A percentile compares a stretch with the other conserved stretches of the same genome.
Conservation (phyloP, 2,329 filamentous ascomycete genomes). For the Trichothecium roseum region DNA sequence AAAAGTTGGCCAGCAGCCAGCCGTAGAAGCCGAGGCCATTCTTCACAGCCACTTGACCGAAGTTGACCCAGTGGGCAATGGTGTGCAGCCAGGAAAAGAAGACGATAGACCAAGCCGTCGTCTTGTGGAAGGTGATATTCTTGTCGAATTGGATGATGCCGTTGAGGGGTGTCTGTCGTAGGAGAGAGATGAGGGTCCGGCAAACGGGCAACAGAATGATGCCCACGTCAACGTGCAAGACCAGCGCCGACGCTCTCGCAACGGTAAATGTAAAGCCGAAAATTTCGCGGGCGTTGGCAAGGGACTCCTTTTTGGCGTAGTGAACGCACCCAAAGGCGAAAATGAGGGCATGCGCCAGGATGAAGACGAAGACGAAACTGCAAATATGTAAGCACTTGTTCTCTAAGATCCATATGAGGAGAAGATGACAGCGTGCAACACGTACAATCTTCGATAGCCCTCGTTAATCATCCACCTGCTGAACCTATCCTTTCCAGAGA, state of each 20-base stretch:
- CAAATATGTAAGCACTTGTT: neutral
- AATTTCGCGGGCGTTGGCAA: conserved; percentile 51
- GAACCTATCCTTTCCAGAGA: conserved; percentile 62
- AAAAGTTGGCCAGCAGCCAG: conserved; percentile 66
- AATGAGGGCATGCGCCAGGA: conserved; percentile 62
- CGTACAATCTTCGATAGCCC: conserved; percentile 69
- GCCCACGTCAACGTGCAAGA: conserved; percentile 73
- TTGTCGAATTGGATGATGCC: conserved; percentile 84
- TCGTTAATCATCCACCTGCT: conserved; percentile 87
- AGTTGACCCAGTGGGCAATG: conserved; percentile 80
- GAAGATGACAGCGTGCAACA: conserved; percentile 10
- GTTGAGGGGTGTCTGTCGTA: conserved; percentile 71
- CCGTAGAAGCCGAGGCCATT: conserved; percentile 70
- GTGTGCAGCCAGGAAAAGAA: conserved; percentile 84
- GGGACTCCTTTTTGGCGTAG: conserved; percentile 67
- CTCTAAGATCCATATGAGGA: neutral
- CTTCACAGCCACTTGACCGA: conserved; percentile 64
- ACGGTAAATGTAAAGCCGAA: conserved; percentile 72
- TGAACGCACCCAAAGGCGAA: conserved; percentile 75
- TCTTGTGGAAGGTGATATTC: conserved; percentile 83
- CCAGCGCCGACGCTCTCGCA: conserved; percentile 63
- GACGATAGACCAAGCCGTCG: conserved; percentile 76
- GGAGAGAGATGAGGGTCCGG: conserved; percentile 72
- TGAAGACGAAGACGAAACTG: conserved; percentile 69
- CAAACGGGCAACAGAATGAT: conserved; percentile 75